Evolutionary conservation across 192 early-diverging fungal genomes (phyloP).

Genomic region (Backusella luteola): DNA sequence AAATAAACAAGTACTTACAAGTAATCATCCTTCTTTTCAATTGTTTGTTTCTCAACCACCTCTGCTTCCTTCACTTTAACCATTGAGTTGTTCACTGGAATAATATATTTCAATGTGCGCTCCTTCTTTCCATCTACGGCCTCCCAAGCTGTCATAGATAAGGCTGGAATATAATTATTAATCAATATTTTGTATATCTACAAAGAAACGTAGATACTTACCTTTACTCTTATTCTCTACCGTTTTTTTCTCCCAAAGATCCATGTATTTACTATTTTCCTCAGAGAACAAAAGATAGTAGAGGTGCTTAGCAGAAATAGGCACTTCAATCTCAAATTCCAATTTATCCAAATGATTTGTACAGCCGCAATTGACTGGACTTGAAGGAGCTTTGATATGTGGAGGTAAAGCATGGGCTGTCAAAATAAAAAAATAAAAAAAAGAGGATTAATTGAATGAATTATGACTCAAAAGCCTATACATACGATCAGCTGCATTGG

Average conservation of each 20-base stretch:
- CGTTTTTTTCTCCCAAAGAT: conserved; percentile 9
- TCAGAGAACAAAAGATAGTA: conserved; percentile 59
- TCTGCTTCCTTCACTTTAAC: conserved; percentile 71
- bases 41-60: conserved; percentile 52
- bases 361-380: conserved; percentile 58
- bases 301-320: conserved; percentile 60
- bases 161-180: background rate
- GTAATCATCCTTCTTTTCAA: conserved; percentile 58
- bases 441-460: too few relatives aligned
- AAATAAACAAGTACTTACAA: conserved; percentile 40
- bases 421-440: background rate
- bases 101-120: conserved; percentile 58
- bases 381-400: conserved; percentile 42
- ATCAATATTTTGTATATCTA: background rate
- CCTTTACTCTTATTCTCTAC: conserved; percentile 15
- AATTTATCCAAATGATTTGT: conserved; percentile 65
- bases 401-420: conserved; percentile 48
- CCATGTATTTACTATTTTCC: conserved; percentile 6
- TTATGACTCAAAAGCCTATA: background rate
- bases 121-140: conserved; percentile 21
- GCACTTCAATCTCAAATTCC: conserved; percentile 52
- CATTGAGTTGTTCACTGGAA: conserved; percentile 75
- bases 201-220: background rate
- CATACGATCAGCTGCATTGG: conserved; percentile 12
- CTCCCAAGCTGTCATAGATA: conserved; percentile 15